Base-by-base conservation (phyloP, 768 basidiomycete species). In the Infundibulicybe gibba region DNA sequence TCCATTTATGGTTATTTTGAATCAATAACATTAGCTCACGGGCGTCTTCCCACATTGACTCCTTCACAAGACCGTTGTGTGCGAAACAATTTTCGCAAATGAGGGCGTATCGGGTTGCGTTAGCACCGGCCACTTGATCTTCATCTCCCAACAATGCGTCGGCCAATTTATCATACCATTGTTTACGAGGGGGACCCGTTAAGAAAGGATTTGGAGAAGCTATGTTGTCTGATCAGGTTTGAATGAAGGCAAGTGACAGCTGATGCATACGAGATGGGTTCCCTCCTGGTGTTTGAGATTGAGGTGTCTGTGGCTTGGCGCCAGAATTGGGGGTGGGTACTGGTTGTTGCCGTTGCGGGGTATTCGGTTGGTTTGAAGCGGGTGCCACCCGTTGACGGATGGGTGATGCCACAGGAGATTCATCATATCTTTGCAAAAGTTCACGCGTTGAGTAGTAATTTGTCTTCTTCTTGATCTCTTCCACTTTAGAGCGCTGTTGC, bases 391-490 rank as follows among this genome's bases (percentile, higher is more conserved):
- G 67, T 53, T 63, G 72, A 25, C 76, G 76, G 40, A 77, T 56
- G 12, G 76, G 71, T 1, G 75, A 70, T 10, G 55, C 62, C 1
- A 61, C 49, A 2, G 68, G 49, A 5, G 68, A 57, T 32, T 88
- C 89, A 52, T 95, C 95, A 57, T 97, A 97, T 48, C 83, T 81
- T 61, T 95, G 92, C 14, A 99, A 73, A 39, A 99, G 74, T 55
- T 87, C 90, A 44, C 89, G 84, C 21, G 94, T 99, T 10, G 81
- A 81, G 61, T 99, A 91, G 65, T 90, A 99, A 55, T 97, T 95
- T 2, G 94, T 97, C 63, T 90, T 93, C 71, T 93, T 92, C 76
- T 99, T 99, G 54, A 98, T 90, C 55, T 97, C 94, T 52, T 95
- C 93, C 32, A 99, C 79, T 59, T 90, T 93, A 17, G 76, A 74